These are phyloP conservation scores for Teunomyces kruisii DNA, from an alignment of 805 yeast species.

Conservation along the genomic window DNA sequence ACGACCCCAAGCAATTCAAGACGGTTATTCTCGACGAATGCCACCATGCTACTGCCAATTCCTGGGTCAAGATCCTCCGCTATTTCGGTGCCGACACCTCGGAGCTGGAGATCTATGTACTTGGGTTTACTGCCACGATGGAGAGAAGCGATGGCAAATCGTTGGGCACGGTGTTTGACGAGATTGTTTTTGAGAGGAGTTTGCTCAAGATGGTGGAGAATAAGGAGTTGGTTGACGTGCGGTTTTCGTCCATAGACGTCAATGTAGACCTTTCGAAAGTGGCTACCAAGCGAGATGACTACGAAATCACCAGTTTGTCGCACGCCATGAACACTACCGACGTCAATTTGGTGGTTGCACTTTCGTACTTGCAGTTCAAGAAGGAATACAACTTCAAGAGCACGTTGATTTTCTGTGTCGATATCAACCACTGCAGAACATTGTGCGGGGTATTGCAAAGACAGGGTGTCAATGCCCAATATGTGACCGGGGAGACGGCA, in stretches of 20 bases:
- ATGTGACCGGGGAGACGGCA: constrained; percentile 67
- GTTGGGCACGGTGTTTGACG: constrained; percentile 61
- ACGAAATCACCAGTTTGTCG: constrained; percentile 50
- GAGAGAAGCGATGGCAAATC: constrained; percentile 70
- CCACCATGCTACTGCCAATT: constrained; percentile 79
- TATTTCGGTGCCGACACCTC: constrained; percentile 53
- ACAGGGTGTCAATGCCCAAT: constrained; percentile 67
- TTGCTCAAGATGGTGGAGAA: constrained; percentile 64
- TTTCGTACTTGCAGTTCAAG: constrained; percentile 43
- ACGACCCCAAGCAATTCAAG: constrained; percentile 61
- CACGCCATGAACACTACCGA: constrained; percentile 52
- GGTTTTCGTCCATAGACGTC: constrained; percentile 57
- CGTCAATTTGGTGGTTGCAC: constrained; percentile 57
- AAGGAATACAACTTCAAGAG: constrained; percentile 47
- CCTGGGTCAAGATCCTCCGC: constrained; percentile 58
- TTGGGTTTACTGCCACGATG: constrained; percentile 90
- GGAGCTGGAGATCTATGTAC: constrained; percentile 49
- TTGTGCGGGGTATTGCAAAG: constrained; percentile 53
- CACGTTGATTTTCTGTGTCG: constrained; percentile 76
- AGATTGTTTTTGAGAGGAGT: constrained; percentile 68
- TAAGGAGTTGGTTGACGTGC: constrained; percentile 69
- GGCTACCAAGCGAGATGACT: constrained; percentile 47
- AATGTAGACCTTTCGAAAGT: constrained; percentile 44
- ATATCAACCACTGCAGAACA: constrained; percentile 61
- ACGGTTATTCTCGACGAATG: constrained; percentile 87